Evolutionary conservation across 257 asterid species (phyloP).

Genomic region (Przewalskia tangutica): DNA sequence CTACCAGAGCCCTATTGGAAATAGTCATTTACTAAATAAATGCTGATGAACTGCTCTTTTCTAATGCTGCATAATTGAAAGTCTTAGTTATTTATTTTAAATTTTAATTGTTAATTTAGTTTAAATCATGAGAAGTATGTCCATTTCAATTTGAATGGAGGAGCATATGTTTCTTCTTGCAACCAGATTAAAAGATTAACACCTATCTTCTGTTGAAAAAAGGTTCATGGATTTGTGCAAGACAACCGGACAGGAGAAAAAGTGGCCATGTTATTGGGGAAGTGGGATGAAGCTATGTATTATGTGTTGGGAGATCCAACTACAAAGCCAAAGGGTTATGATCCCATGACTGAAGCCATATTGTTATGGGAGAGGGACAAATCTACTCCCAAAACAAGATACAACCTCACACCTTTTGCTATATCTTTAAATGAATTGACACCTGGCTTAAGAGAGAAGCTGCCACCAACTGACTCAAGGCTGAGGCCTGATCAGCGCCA

Average conservation of each 20-base stretch:
- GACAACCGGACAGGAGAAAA: constrained; percentile 93
- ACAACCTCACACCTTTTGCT: constrained; percentile 89
- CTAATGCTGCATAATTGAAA: not conserved
- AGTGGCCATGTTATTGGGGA: constrained; percentile 81
- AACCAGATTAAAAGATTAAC: not conserved
- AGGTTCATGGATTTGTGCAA: constrained; percentile 98
- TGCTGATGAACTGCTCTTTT: not conserved
- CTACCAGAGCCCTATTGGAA: not conserved
- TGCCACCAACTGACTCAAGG: constrained; percentile 94
- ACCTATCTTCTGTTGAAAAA: constrained; percentile 7
- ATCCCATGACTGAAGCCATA: constrained; percentile 91
- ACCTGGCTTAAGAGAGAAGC: constrained; percentile 54
- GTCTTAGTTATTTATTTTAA: not conserved
- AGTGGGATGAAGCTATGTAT: constrained; percentile 98
- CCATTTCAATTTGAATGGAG: not conserved
- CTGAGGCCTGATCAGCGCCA: constrained; percentile 96
- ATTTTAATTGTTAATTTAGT: not conserved
- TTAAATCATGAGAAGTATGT: not conserved
- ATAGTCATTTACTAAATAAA: not conserved
- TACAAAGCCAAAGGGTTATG: constrained; percentile 89
- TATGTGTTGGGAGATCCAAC: constrained; percentile 93
- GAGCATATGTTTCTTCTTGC: not conserved
- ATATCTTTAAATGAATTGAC: constrained; percentile 89
- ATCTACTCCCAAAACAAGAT: constrained; percentile 68
- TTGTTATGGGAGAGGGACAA: constrained; percentile 95